Conservation (phyloP, 352 stramenopile genomes). For the Plasmopara viticola region DNA sequence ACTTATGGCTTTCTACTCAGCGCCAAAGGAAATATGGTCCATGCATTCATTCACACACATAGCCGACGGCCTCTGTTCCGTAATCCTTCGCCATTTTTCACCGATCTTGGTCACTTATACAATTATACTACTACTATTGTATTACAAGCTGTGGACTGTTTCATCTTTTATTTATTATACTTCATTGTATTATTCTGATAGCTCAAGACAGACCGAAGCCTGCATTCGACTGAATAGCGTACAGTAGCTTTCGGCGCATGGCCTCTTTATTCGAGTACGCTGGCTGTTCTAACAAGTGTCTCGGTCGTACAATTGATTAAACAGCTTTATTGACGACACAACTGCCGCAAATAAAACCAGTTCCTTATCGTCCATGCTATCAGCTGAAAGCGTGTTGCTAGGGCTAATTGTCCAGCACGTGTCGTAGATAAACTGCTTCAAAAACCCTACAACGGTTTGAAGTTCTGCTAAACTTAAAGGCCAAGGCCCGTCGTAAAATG, state of each 20-base stretch:
- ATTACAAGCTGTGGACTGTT: too few relatives aligned
- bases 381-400: constrained; percentile 12
- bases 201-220: constrained; percentile 96
- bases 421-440: constrained; percentile 69
- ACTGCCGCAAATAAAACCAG: constrained; percentile 38
- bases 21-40: too few relatives aligned
- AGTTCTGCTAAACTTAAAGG: constrained; percentile 48
- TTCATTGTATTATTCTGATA: neutral
- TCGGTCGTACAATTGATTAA: constrained; percentile 76
- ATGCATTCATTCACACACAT: constrained; percentile 10
- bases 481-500: constrained; percentile 59
- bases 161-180: too few relatives aligned
- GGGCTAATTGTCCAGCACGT: constrained; percentile 48
- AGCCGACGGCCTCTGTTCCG: constrained; percentile 18
- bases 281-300: constrained; percentile 93
- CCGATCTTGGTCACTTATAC: neutral
- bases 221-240: constrained; percentile 92
- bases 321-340: constrained; percentile 63
- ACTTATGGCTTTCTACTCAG: too few relatives aligned
- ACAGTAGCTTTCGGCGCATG: constrained; percentile 92
- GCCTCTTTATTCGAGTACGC: constrained; percentile 94
- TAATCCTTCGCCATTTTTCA: constrained; percentile 14
- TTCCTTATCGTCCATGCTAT: constrained; percentile 25
- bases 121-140: too few relatives aligned
- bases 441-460: constrained; percentile 30